Base-by-base conservation (phyloP, 352 stramenopile species). In the Phytophthora hibernalis region DNA sequence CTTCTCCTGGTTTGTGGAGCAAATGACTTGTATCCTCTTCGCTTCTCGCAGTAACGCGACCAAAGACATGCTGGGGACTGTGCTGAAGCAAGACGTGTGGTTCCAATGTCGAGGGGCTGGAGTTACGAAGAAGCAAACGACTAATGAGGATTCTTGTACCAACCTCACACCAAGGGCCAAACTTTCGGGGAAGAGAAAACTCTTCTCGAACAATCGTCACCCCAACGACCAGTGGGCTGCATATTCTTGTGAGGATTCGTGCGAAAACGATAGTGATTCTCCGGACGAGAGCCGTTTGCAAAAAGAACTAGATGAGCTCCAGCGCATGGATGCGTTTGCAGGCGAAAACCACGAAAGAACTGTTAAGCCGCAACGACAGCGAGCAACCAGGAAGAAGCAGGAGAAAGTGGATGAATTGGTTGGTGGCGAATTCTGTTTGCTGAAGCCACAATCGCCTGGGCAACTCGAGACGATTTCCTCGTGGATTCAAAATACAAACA, bases 11-110 rank as follows among this genome's bases (percentile, higher is more conserved):
- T 66, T 66, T 47, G 26, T 53, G 28, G 28, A 60, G 38, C 21
- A 60, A 30, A 66, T 66, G 58, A 56, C 48, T 31, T 42, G 21
- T 13, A 30, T 60, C 38, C 45, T 66, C 28, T 49, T 59, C 28
- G 58, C 58, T 28, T 66, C 58, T 8, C 20, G 37, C 15, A 54
- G 33, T 9, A 50, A 42, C 11, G 49, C 58, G 20, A 33, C 37
- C 1, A 38, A 53, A 40, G 6, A 2, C 16, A 66, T 60, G 20
- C 16, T 66, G 9, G 21, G 48, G 15, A 20, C 38, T 15, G 37
- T 60, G 11, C 10, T 60, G 37, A 60, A 48, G 21, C 40, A 60
- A 31, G 38, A 60, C 5, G 37, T 59, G 5, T 60, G 58, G 58
- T 66, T 65, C 22, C 49, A 48, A 47, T 28, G 37, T 3, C 37